Evolutionary conservation across 371 early-diverging fungal genomes (phyloP).

Genomic region (Saksenaea vasiformis): DNA sequence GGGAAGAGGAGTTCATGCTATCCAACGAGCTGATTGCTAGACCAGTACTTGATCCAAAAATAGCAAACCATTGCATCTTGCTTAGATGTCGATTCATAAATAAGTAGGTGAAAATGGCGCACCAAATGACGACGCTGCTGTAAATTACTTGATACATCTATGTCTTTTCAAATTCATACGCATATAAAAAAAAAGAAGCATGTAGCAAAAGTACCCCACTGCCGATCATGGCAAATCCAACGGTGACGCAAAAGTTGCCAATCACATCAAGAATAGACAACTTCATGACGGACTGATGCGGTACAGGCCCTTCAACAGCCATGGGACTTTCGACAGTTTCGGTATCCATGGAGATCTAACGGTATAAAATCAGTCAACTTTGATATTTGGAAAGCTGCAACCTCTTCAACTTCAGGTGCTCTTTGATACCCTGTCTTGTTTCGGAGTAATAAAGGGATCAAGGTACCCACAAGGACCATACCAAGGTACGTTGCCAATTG

Average conservation of each 20-base stretch:
- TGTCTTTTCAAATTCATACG: neutral
- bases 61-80: conserved; percentile 64
- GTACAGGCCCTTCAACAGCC: conserved; percentile 31
- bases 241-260: conserved; percentile 69
- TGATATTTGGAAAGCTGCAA: neutral
- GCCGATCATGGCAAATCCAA: conserved; percentile 76
- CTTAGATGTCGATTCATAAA: conserved; percentile 62
- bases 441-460: conserved; percentile 44
- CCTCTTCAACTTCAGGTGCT: conserved; percentile 18
- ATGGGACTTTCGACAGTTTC: neutral
- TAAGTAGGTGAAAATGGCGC: conserved; percentile 68
- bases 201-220: conserved; percentile 56
- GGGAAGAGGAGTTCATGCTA: conserved; percentile 1
- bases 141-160: conserved; percentile 80
- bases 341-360: neutral
- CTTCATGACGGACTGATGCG: conserved; percentile 54
- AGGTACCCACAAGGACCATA: conserved; percentile 60
- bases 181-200: neutral
- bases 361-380: neutral
- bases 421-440: conserved; percentile 19
- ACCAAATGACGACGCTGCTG: conserved; percentile 76
- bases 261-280: conserved; percentile 65
- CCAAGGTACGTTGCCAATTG: conserved; percentile 60
- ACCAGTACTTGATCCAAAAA: conserved; percentile 68
- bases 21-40: conserved; percentile 57